Evolutionary conservation across 208 protist genomes (phyloP).

Genomic region (Herpetomonas samuelpessoai): DNA sequence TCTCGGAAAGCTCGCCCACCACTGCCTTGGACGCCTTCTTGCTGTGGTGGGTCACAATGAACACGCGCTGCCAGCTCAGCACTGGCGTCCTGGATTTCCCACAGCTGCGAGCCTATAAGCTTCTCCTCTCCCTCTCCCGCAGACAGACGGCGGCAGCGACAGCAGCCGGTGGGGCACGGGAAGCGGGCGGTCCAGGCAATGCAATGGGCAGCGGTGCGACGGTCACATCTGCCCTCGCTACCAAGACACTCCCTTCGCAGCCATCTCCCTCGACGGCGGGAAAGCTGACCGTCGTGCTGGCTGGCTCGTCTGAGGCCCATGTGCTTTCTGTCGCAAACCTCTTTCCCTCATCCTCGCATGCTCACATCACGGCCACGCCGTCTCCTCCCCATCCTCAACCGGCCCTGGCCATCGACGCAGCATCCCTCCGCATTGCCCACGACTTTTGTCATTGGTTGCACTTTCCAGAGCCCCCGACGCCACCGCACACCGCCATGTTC

Average conservation of each 20-base stretch:
- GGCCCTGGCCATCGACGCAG: conserved; percentile 24
- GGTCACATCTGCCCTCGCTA: no score
- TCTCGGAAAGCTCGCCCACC: conserved; percentile 41
- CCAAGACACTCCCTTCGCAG: not conserved
- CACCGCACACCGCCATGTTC: not conserved
- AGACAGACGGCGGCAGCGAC: not conserved
- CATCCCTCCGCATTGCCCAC: not conserved
- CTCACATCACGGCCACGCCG: no score
- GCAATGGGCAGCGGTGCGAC: no score
- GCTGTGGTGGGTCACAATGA: conserved; percentile 63
- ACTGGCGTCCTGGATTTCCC: conserved; percentile 45
- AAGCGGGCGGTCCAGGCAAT: no score
- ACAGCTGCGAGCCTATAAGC: conserved; percentile 26
- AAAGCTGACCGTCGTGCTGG: not conserved
- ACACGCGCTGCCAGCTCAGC: conserved; percentile 33
- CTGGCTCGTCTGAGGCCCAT: not conserved
- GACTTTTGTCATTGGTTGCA: not conserved
- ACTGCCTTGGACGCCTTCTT: conserved; percentile 63
- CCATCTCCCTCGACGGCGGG: not conserved
- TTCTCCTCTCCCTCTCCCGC: not conserved
- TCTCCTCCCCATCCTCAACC: no score
- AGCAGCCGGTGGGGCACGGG: no score
- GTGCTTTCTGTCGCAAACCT: not conserved
- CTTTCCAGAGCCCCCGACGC: not conserved
- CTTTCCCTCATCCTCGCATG: no score